Evolutionary conservation across 2,329 filamentous ascomycete species (phyloP).

Genomic region (Arthrobotrys musiformis): DNA sequence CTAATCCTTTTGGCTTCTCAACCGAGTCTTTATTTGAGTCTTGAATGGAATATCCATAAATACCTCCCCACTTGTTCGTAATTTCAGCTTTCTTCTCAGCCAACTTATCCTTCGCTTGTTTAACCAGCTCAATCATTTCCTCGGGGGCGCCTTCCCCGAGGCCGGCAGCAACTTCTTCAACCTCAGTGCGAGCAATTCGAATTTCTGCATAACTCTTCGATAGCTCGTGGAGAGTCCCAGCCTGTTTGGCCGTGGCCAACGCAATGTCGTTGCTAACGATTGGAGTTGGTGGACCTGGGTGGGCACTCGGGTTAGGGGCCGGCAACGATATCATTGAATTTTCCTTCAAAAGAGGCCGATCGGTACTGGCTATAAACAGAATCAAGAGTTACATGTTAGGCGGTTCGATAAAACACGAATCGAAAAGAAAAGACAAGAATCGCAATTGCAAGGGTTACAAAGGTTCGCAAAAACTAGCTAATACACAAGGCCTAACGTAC

Average conservation of each 20-base stretch:
- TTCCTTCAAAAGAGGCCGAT: constrained; percentile 34
- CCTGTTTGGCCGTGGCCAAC: constrained; percentile 17
- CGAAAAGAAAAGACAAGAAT: neutral
- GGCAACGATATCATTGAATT: constrained; percentile 19
- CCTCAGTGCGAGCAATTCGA: constrained; percentile 31
- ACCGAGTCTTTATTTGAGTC: constrained; percentile 11
- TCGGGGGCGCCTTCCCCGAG: neutral
- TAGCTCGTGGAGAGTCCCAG: constrained; percentile 38
- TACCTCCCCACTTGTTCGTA: constrained; percentile 49
- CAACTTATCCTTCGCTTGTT: constrained; percentile 38
- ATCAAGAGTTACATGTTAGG: neutral
- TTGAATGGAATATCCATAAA: constrained; percentile 43
- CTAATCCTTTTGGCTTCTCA: constrained; percentile 42
- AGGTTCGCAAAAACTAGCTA: neutral
- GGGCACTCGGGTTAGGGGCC: neutral
- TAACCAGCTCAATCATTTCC: constrained; percentile 12
- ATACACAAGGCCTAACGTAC: constrained; percentile 19
- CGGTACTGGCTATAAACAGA: constrained; percentile 36
- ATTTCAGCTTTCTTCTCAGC: constrained; percentile 43
- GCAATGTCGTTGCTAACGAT: constrained; percentile 49
- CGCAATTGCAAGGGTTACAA: neutral
- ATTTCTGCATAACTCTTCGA: constrained; percentile 43
- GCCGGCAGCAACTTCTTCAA: constrained; percentile 23
- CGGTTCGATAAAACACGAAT: neutral
- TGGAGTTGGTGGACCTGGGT: constrained; percentile 37